Percentiles rank a stretch among this genome's conserved stretches.
Evolutionary conservation across 192 early-diverging fungal species (phyloP).

Genomic region (Coemansia nantahalensis): DNA sequence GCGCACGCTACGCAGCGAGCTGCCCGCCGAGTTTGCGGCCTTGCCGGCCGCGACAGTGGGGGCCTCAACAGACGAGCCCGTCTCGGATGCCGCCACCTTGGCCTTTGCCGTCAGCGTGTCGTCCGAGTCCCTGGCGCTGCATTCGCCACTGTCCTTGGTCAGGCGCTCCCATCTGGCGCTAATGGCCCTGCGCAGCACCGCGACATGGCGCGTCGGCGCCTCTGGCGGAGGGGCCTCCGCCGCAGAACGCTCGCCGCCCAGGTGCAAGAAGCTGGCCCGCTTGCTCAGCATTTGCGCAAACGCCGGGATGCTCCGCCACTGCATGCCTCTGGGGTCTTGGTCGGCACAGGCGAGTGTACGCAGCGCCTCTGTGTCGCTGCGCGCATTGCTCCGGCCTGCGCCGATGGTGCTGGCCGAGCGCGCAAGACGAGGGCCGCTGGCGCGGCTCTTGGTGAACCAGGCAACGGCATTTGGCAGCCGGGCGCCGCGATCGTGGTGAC

Average conservation of each 20-base stretch:
- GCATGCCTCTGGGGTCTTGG: neutral
- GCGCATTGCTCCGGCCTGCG: neutral
- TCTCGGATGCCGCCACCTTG: too few species aligned
- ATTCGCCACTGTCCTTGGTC: slow-evolving; percentile 16
- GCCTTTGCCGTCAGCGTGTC: slow-evolving; percentile 24
- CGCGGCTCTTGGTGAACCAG: too few species aligned
- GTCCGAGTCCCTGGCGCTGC: slow-evolving; percentile 44
- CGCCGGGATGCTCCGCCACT: slow-evolving; percentile 38
- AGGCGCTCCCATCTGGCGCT: slow-evolving; percentile 8
- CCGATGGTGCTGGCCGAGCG: neutral
- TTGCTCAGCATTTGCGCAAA: slow-evolving; percentile 31
- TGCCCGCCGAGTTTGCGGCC: neutral
- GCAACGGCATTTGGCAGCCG: neutral
- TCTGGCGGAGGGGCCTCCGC: slow-evolving; percentile 8
- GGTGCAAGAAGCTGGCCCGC: slow-evolving; percentile 12
- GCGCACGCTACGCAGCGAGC: slow-evolving; percentile 6
- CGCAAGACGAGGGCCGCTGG: neutral
- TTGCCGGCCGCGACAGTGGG: neutral
- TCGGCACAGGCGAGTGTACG: too few species aligned
- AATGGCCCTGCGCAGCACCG: neutral
- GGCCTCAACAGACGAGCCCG: neutral
- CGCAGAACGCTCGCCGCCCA: neutral
- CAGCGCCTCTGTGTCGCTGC: too few species aligned
- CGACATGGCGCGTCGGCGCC: slow-evolving; percentile 1
- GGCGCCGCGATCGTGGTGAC: neutral